Base-by-base conservation (phyloP, 164 flowering plant genomes). In the Echeveria elegans region DNA sequence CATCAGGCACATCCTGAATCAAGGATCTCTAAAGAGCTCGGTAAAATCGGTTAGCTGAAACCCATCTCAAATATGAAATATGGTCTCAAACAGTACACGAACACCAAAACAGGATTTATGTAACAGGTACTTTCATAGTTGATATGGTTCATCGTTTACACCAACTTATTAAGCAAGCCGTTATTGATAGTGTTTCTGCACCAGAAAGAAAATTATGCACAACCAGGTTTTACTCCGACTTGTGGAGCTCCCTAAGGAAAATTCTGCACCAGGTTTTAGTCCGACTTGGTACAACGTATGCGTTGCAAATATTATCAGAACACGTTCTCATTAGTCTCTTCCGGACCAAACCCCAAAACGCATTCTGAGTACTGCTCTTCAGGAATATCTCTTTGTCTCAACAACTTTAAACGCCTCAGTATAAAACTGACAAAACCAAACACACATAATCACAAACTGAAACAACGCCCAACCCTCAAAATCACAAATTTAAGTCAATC, bases 331-430 rank as follows among this genome's bases (percentile, higher is more conserved):
- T 86, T 72, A 52, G 92, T 71, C 9, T 86, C 91, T 68, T 90
- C 97, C 1, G 96, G 89, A 32, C 98, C 98, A 80, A 89, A 93
- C 31, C 98, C 98, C 56, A 93, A 94, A 68, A 93, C 89, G 29
- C 97, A 97, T 77, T 91, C 90, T 1, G 97, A 79, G 72, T 89
- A 90, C 66, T 94, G 90, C 82, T 94, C 96, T 19, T 91, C 92
- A 0, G 98, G 98, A 66, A 94, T 64, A 64, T 94, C 97, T 63
- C 95, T 80, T 64, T 89, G 72, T 82, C 98, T 83, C 86, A 94
- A 77, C 26, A 94, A 79, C 80, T 86, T 79, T 97, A 66, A 93
- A 75, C 63, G 88, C 75, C 71, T 94, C 97, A 18, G 96, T 91
- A 66, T 94, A 94, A 68, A 94, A 94, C 80, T 97, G 90, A 72